These are phyloP conservation scores for Aureobasidium uvarum DNA, from an alignment of 2,329 filamentous ascomycete species.

Conservation along the genomic window DNA sequence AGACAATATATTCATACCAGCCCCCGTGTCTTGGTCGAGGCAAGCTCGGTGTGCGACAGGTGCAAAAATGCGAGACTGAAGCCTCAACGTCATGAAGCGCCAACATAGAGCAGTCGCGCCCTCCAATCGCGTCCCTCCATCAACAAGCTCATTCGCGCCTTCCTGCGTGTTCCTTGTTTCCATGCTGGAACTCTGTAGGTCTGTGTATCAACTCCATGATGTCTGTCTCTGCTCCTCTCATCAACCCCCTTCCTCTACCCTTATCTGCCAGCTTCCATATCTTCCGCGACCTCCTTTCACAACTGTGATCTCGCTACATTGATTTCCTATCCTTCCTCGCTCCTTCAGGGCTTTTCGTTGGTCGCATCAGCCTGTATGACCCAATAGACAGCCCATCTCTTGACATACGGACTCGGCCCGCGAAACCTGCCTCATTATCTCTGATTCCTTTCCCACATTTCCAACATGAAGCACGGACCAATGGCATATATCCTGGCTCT, in stretches of 20 bases:
- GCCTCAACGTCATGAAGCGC: slow-evolving; percentile 22
- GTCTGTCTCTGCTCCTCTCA: not conserved
- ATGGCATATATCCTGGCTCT: not conserved
- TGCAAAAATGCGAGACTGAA: not conserved
- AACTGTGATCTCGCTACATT: not conserved
- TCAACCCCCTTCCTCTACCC: not conserved
- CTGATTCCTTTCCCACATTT: not conserved
- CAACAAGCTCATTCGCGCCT: not conserved
- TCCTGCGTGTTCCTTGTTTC: slow-evolving; percentile 20
- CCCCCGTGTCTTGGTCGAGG: not conserved
- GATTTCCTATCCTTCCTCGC: slow-evolving; percentile 8
- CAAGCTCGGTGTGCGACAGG: not conserved
- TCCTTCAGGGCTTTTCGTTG: not conserved
- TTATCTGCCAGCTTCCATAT: slow-evolving; percentile 1
- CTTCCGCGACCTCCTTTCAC: not conserved
- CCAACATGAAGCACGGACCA: slow-evolving; percentile 11
- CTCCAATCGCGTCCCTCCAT: slow-evolving; percentile 7
- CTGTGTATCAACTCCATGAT: not conserved
- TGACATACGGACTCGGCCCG: not conserved
- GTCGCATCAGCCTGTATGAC: not conserved
- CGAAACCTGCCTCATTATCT: not conserved
- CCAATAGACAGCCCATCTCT: not conserved
- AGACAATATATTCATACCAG: slow-evolving; percentile 1
- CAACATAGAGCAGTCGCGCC: slow-evolving; percentile 9
- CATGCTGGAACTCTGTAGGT: not conserved